Percentiles rank a stretch among this genome's conserved stretches.
These are phyloP conservation scores for Scheffersomyces segobiensis DNA, from an alignment of 1,139 yeast genomes.

Conservation along the genomic window DNA sequence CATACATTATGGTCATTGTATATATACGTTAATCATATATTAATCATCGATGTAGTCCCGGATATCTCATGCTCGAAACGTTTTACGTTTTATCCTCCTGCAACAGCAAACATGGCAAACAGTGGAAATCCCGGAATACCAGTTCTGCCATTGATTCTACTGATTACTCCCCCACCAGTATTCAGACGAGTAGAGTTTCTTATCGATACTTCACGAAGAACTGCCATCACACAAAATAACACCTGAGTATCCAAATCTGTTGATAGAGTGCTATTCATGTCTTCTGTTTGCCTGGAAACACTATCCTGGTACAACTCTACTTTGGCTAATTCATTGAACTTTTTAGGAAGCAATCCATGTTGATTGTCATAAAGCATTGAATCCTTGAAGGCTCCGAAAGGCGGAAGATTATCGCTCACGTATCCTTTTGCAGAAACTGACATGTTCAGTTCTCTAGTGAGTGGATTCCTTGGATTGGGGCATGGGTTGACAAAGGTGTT, in stretches of 20 bases:
- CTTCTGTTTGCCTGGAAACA: constrained; percentile 1
- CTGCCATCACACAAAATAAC: constrained; percentile 28
- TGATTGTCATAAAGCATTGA: constrained; percentile 21
- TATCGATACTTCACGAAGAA: constrained; percentile 35
- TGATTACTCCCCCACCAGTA: constrained; percentile 2
- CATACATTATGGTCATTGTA: too few species aligned
- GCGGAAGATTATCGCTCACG: constrained; percentile 38
- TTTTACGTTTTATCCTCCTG: not conserved
- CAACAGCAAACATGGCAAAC: not conserved
- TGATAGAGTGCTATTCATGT: constrained; percentile 31
- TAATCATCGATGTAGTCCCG: not conserved
- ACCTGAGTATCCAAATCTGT: constrained; percentile 36
- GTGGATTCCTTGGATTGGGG: constrained; percentile 26
- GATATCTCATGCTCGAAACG: not conserved
- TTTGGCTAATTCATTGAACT: constrained; percentile 34
- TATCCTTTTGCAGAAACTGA: constrained; percentile 10
- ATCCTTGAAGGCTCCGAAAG: constrained; percentile 41
- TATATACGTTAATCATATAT: not conserved
- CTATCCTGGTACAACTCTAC: constrained; percentile 38
- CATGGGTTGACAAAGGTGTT: constrained; percentile 25
- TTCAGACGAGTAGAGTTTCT: constrained; percentile 18
- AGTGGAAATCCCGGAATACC: not conserved
- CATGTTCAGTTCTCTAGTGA: constrained; percentile 13
- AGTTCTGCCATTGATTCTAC: not conserved
- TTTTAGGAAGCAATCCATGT: constrained; percentile 29